Evolutionary conservation across 306 rosid genomes (phyloP).

Genomic region (Sindora glabra): DNA sequence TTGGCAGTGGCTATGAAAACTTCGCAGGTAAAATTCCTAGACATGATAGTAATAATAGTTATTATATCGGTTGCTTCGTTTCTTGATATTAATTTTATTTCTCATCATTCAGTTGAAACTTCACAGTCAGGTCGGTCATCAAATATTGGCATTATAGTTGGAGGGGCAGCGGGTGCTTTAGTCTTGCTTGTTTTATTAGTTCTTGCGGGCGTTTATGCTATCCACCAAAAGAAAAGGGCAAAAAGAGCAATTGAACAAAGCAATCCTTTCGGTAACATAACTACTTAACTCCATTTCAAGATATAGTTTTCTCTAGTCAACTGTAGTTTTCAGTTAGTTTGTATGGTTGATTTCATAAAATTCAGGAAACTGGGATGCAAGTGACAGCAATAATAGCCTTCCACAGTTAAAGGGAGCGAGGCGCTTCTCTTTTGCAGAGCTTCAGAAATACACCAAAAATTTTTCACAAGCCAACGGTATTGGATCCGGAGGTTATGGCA

Average conservation of each 20-base stretch:
- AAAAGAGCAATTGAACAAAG: conserved; percentile 24
- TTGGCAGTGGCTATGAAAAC: background rate
- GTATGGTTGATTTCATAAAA: background rate
- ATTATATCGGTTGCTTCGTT: background rate
- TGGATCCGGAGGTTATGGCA: conserved; percentile 65
- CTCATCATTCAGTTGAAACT: background rate
- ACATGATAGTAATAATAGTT: background rate
- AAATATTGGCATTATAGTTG: conserved; percentile 37
- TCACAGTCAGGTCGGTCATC: conserved; percentile 19
- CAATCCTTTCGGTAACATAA: conserved; percentile 18
- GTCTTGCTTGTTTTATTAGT: conserved; percentile 35
- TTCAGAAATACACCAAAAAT: conserved; percentile 34
- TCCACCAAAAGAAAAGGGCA: conserved; percentile 41
- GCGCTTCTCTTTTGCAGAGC: conserved; percentile 50
- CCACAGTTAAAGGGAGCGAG: conserved; percentile 54
- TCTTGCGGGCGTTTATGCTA: conserved; percentile 43
- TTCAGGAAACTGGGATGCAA: conserved; percentile 25
- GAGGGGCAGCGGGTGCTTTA: conserved; percentile 57
- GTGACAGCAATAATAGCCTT: conserved; percentile 9
- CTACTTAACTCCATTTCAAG: too few relatives aligned
- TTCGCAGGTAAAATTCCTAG: conserved; percentile 9
- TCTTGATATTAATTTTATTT: background rate
- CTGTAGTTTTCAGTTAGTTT: background rate
- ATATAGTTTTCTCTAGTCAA: background rate
- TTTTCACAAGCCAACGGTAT: conserved; percentile 38